A percentile compares a stretch with the other conserved stretches of the same genome.
These are phyloP conservation scores for Fabrea salina DNA, from an alignment of 169 alveolate genomes.

Conservation along the genomic window DNA sequence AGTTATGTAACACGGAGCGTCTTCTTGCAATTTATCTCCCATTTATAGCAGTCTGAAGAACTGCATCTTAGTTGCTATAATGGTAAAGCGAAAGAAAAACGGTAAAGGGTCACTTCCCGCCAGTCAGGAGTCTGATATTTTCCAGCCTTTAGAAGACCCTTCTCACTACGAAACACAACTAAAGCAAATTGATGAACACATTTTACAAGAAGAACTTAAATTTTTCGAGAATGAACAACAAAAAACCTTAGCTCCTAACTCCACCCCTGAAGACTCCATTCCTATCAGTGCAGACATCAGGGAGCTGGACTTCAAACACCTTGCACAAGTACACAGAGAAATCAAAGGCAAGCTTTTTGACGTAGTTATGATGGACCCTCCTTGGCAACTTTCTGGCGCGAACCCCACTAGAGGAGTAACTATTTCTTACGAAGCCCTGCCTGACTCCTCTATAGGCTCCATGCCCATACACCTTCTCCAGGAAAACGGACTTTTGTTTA, in stretches of 20 bases:
- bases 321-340: constrained; percentile 36
- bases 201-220: constrained; percentile 27
- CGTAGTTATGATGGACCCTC: constrained; percentile 78
- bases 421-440: constrained; percentile 50
- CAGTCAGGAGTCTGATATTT: too few species aligned
- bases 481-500: constrained; percentile 39
- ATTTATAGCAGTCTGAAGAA: too few species aligned
- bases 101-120: too few species aligned
- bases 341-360: constrained; percentile 60
- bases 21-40: too few species aligned
- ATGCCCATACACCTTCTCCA: constrained; percentile 48
- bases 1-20: too few species aligned
- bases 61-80: too few species aligned
- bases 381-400: constrained; percentile 61
- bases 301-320: constrained; percentile 32
- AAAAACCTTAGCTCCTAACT: constrained; percentile 18
- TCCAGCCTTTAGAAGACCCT: too few species aligned
- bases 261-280: constrained; percentile 37
- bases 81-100: too few species aligned
- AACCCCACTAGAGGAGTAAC: constrained; percentile 63
- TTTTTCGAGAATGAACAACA: constrained; percentile 34
- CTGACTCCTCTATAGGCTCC: constrained; percentile 41
- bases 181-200: constrained; percentile 35
- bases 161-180: background rate
- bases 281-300: constrained; percentile 60